phyloP scores from a whole-genome alignment of 1,139 yeast genomes.

The Nakaseomyces sp. region DNA sequence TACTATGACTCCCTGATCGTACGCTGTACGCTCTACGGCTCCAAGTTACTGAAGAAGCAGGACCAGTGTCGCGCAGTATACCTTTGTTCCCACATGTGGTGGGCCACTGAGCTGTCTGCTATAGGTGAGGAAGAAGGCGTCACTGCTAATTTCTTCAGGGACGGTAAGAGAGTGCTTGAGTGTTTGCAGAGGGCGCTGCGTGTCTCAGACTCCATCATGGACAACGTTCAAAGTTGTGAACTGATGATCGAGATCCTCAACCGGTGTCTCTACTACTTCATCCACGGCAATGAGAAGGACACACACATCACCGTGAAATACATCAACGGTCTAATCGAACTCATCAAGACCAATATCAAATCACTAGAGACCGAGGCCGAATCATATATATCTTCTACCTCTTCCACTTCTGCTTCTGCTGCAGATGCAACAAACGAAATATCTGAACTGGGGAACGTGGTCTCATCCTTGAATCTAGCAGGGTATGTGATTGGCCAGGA shows the following conservation, averaged over 20 bases:
- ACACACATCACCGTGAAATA: conserved; percentile 65
- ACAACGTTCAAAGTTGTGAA: conserved; percentile 49
- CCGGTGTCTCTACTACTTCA: conserved; percentile 73
- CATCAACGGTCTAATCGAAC: conserved; percentile 77
- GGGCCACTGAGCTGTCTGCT: conserved; percentile 62
- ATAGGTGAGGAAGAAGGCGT: conserved; percentile 42
- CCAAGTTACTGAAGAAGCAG: conserved; percentile 79
- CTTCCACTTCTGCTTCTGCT: too few relatives aligned
- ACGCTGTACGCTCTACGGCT: conserved; percentile 78
- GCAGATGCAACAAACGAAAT: neutral
- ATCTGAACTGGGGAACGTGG: neutral
- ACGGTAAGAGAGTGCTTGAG: conserved; percentile 56
- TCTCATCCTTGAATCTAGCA: neutral
- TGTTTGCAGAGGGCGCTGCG: conserved; percentile 70
- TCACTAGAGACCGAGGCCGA: conserved; percentile 37
- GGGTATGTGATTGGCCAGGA: conserved; percentile 20
- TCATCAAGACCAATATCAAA: conserved; percentile 68
- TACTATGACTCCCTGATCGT: conserved; percentile 70
- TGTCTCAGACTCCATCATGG: conserved; percentile 86
- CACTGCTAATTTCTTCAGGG: conserved; percentile 31
- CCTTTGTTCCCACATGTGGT: conserved; percentile 86
- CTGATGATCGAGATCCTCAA: conserved; percentile 83
- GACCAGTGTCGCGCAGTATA: conserved; percentile 92
- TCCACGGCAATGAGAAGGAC: conserved; percentile 68
- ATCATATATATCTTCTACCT: neutral